Conservation (phyloP, 192 early-diverging fungal species). For the Dissophora ornata region DNA sequence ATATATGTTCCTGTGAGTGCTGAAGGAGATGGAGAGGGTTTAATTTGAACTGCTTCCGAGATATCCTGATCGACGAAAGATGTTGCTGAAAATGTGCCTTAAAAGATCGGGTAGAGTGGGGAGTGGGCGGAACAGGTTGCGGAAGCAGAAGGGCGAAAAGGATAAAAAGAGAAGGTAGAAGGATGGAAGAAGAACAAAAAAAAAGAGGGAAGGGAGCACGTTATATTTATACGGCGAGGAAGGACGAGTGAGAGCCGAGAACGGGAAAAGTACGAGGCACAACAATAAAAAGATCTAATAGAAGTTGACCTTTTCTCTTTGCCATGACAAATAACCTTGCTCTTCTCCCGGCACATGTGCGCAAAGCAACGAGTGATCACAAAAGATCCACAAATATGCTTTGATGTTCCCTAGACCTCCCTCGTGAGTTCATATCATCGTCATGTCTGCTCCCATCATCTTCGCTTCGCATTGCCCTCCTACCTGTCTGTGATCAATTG, state of each 20-base stretch:
- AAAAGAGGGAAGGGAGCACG: conserved; percentile 10
- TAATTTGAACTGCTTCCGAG: no score
- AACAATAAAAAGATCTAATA: no score
- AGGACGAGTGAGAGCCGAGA: conserved; percentile 22
- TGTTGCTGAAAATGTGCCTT: neutral
- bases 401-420: no score
- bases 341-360: neutral
- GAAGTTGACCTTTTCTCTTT: no score
- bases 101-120: conserved; percentile 5
- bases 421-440: no score
- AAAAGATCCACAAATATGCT: no score
- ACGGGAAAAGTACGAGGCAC: neutral
- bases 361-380: no score
- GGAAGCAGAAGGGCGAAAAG: neutral
- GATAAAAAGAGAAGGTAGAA: conserved; percentile 5
- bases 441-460: no score
- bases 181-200: conserved; percentile 8
- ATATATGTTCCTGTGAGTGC: neutral
- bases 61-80: no score
- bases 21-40: neutral
- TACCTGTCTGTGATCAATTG: no score
- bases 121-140: neutral
- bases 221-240: conserved; percentile 32
- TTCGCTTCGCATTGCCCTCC: no score
- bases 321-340: neutral